A percentile compares a stretch with the other conserved stretches of the same genome.
Conservation (phyloP, 2,329 filamentous ascomycete species). For the Didymella arachidicola region DNA sequence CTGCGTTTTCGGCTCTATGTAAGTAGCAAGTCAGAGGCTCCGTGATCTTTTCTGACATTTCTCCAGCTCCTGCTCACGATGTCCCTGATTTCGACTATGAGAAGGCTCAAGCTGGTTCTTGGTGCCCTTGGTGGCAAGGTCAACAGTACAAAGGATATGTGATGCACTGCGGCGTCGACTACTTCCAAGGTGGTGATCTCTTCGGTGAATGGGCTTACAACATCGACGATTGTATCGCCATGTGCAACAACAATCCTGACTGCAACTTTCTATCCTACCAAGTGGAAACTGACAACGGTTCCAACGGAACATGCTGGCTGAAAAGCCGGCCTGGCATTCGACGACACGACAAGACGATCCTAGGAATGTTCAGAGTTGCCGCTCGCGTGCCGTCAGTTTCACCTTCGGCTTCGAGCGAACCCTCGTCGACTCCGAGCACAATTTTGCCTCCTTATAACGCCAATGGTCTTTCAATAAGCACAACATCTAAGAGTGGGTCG, state of each 20-base stretch:
- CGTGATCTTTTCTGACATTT: not conserved
- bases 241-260: not conserved
- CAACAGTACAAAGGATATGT: not conserved
- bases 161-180: constrained; percentile 8
- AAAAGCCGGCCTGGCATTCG: not conserved
- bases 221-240: not conserved
- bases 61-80: not conserved
- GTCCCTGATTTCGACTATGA: too few species aligned
- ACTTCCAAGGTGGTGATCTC: constrained; percentile 1
- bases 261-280: not conserved
- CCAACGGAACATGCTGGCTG: not conserved
- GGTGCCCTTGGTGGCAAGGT: not conserved
- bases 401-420: not conserved
- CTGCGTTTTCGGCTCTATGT: not conserved
- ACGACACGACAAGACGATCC: not conserved
- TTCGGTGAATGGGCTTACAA: not conserved
- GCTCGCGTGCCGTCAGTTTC: not conserved
- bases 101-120: not conserved
- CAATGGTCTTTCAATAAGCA: not conserved
- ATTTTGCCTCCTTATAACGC: not conserved
- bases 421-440: not conserved
- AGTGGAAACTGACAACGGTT: not conserved
- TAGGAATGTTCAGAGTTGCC: not conserved
- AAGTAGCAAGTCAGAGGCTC: not conserved
- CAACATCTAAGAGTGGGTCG: not conserved